A percentile compares a stretch with the other conserved stretches of the same genome.
phyloP scores from a whole-genome alignment of 2,329 filamentous ascomycete genomes.

The Paecilomyces dactylethromorphus region DNA sequence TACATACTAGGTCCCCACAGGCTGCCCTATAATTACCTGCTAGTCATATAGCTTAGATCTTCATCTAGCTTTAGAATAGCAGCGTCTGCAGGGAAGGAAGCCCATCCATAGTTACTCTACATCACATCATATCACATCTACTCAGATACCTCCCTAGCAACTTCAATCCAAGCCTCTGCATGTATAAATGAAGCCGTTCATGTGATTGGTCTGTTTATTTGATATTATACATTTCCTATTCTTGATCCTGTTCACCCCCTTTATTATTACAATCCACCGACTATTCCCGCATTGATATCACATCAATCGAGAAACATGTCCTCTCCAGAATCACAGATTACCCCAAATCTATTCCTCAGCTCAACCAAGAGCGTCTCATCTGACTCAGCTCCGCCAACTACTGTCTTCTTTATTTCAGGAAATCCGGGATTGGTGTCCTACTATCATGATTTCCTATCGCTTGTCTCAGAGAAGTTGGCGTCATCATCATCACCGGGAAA shows the following conservation, averaged over 20 bases:
- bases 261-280: slow-evolving; percentile 1
- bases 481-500: not conserved
- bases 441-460: slow-evolving; percentile 39
- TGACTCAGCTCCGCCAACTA: slow-evolving; percentile 6
- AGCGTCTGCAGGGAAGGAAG: too few relatives aligned
- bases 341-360: slow-evolving; percentile 24
- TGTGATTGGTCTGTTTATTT: too few relatives aligned
- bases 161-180: too few relatives aligned
- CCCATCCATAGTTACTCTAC: too few relatives aligned
- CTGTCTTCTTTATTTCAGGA: slow-evolving; percentile 43
- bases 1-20: too few relatives aligned
- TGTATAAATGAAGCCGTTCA: too few relatives aligned
- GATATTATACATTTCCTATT: too few relatives aligned
- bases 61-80: too few relatives aligned
- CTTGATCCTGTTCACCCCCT: not conserved
- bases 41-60: too few relatives aligned
- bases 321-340: slow-evolving; percentile 15
- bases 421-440: slow-evolving; percentile 47
- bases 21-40: too few relatives aligned
- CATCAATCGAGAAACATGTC: slow-evolving; percentile 8
- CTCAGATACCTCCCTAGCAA: too few relatives aligned
- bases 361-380: slow-evolving; percentile 10
- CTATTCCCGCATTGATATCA: not conserved
- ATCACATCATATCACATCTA: too few relatives aligned
- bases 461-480: slow-evolving; percentile 20